phyloP scores from a whole-genome alignment of 2,329 filamentous ascomycete genomes.

The Rhexocercosporidium sp. region DNA sequence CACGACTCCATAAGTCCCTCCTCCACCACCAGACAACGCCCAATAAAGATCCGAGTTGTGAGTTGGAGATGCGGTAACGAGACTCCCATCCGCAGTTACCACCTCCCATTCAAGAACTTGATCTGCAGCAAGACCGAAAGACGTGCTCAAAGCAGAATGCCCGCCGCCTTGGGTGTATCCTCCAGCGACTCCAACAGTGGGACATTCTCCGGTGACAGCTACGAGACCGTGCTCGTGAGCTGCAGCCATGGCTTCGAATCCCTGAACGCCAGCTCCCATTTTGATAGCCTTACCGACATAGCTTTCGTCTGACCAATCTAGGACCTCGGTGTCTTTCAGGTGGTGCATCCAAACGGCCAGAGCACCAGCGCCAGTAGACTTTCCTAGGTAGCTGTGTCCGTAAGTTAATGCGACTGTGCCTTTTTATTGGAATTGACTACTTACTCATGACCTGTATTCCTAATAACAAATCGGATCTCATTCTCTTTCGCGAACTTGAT shows the following conservation, averaged over 20 bases:
- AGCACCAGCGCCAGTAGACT: constrained; percentile 65
- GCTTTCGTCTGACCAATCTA: constrained; percentile 45
- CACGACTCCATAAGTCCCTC: constrained; percentile 63
- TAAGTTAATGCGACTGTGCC: too few relatives aligned
- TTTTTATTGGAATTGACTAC: background rate
- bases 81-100: constrained; percentile 54
- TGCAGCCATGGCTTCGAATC: constrained; percentile 50
- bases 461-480: constrained; percentile 52
- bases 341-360: constrained; percentile 62
- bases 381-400: constrained; percentile 52
- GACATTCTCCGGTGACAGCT: constrained; percentile 59
- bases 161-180: constrained; percentile 66
- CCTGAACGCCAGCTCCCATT: constrained; percentile 59
- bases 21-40: constrained; percentile 65
- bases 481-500: constrained; percentile 44
- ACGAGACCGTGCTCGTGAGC: constrained; percentile 49
- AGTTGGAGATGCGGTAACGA: constrained; percentile 52
- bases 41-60: constrained; percentile 65
- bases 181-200: constrained; percentile 62
- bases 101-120: constrained; percentile 62
- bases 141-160: constrained; percentile 57
- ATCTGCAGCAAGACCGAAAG: constrained; percentile 64
- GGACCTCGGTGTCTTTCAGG: constrained; percentile 52
- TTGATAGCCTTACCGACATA: constrained; percentile 59
- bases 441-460: constrained; percentile 62